Base-by-base conservation (phyloP, 129 eudicot genomes). In the Tagetes erecta region DNA sequence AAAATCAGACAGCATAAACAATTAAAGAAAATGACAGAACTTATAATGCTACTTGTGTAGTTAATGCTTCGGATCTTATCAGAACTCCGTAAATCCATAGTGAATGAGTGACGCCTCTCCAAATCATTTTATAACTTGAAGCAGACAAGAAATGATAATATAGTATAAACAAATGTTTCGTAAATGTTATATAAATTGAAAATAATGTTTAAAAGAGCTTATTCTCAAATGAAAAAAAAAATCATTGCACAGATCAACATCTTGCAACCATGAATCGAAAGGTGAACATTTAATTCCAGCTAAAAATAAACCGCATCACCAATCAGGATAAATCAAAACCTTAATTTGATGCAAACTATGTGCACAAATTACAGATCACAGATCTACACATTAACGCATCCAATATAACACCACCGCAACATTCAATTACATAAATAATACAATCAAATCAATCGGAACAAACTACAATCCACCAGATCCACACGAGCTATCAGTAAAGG, bases 381-480 rank as follows among this genome's bases (percentile, higher is more conserved):
- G 70, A 74, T 80, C 75, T 73, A 55, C 51, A 4, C 33, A 56
- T 44, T 36, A 30, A 37, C 60, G 77, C 52, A 20, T 57, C 68
- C 3, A 20, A 6, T 14, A 45, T 53, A 60, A 5, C 51, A 70
- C 35, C 73, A 53, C 64, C 63, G 27, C 27, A 20, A 20, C 27
- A 20, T 20, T 20, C 27, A 3, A 6, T 39, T n/a, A 58, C 47
- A 36, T 12, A 2, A 59, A 20, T n/a, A 44, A 3, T 46, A 38
- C 58, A 45, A 67, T 11, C 33, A 38, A 51, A 57, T 58, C 72
- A 58, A 37, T 6, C 59, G 3, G n/a, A 69, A 49, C 5, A 11
- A 8, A 67, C 69, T 40, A 68, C 4, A 53, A 62, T n/a, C 8
- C 58, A 57, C 50, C 56, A 63, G 72, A 80, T 80, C 84, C 70